Evolutionary conservation across 2,329 filamentous ascomycete genomes (phyloP), one percentile per base, ranked within the genome.

Genomic region (Parafenestella ontariensis): DNA sequence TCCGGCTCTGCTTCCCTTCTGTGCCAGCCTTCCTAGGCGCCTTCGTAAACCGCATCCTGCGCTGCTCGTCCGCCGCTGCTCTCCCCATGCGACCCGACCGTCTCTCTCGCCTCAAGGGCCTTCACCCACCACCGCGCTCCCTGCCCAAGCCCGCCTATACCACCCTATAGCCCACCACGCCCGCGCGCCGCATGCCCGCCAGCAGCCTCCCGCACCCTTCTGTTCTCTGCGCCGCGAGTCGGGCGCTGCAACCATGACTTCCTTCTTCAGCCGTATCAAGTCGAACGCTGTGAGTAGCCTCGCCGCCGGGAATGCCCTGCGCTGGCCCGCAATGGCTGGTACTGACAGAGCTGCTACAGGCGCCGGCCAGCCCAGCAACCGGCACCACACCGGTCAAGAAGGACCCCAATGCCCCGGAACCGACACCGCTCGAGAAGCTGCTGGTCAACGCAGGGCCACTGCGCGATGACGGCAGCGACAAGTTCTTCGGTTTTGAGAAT

Each of bases 401-500:
- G 70, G 85, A 88, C 64, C 77, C 80, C 54, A 81, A 84, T 71
- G 80, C 81, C 63, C 82, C 81, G 29, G 79, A 81, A 62, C 79
- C 82, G 49, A 87, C 85, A 41, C 83, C 85, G 37, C 74, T 89
- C 29, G 85, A 89, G 77, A 87, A 92, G 81, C 89, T 96, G 83
- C 83, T 99, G 28, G 89, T 91, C 76, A 89, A 92, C 75, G 87
- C 91, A 54, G 93, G 92, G 3, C 87, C 93, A 2, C 79, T 96
- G 64, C 87, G 92, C 69, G 82, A 85, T 64, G 93, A 98, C 77
- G 95, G 95, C 49, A 96, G 91, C 74, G 95, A 98, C 80, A 96
- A 96, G 80, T 99, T 96, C 81, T 98, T 96, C 79, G 95, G 95
- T 15, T 89, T 98, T 75, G 95, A 99, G 79, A 99, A 99, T 79